Conservation (phyloP, 23 red algal genomes). For the Gracilaria vermiculophylla region DNA sequence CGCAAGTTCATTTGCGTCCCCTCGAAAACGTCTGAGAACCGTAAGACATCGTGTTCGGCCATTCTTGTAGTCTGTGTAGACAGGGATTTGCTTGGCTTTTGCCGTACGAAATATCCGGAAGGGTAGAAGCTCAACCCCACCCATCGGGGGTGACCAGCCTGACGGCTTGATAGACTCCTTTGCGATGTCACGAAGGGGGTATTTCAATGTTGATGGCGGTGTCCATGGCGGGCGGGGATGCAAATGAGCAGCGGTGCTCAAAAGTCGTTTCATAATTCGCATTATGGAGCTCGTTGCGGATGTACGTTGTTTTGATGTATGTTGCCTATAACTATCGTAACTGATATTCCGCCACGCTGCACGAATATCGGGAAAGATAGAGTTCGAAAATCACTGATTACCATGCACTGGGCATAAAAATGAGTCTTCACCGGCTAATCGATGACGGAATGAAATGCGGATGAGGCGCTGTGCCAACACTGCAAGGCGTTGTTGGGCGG, state of each 20-base stretch:
- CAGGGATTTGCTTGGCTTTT: conserved; percentile 73
- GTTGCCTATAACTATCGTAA: too few relatives aligned
- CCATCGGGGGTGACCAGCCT: conserved; percentile 75
- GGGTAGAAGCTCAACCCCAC: conserved; percentile 61
- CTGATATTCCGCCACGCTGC: too few relatives aligned
- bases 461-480: too few relatives aligned
- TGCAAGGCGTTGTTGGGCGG: too few relatives aligned
- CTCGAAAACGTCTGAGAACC: conserved; percentile 60
- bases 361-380: too few relatives aligned
- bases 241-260: conserved; percentile 45
- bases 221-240: conserved; percentile 56
- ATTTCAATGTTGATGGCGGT: conserved; percentile 64
- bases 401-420: too few relatives aligned
- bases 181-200: conserved; percentile 37
- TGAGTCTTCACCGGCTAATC: too few relatives aligned
- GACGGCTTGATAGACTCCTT: conserved; percentile 32
- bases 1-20: conserved; percentile 50
- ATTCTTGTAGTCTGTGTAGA: conserved; percentile 73
- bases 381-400: too few relatives aligned
- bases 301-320: too few relatives aligned
- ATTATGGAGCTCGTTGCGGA: too few relatives aligned
- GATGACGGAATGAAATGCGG: too few relatives aligned
- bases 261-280: neutral
- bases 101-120: conserved; percentile 77
- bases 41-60: conserved; percentile 68